phyloP scores from a whole-genome alignment of 768 basidiomycete species.

The Clitopilus hobsonii region DNA sequence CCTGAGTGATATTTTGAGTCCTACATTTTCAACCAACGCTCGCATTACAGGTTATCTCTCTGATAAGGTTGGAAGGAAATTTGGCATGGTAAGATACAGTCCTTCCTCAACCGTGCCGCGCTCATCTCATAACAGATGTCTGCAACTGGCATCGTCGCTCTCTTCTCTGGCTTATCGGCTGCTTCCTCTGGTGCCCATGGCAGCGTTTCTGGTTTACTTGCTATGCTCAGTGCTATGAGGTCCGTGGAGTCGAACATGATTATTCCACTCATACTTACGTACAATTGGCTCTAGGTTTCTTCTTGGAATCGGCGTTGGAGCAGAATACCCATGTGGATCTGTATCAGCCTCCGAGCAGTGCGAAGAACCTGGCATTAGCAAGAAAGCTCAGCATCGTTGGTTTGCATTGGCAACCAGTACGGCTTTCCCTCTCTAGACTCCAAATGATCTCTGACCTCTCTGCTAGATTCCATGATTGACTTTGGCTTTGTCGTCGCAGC shows the following conservation, averaged over 20 bases:
- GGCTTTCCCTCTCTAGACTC: constrained; percentile 11
- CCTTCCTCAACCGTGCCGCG: constrained; percentile 8
- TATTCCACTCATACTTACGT: not conserved
- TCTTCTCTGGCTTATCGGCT: constrained; percentile 82
- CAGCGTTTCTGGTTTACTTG: constrained; percentile 63
- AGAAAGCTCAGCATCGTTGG: constrained; percentile 81
- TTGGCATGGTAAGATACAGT: constrained; percentile 67
- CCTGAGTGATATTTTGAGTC: not conserved
- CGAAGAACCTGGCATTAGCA: constrained; percentile 74
- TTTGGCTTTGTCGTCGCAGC: constrained; percentile 74
- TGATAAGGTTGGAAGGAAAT: constrained; percentile 83
- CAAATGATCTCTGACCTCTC: constrained; percentile 2
- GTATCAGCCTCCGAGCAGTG: constrained; percentile 89
- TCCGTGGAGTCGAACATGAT: constrained; percentile 21
- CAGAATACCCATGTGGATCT: constrained; percentile 88
- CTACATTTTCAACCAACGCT: too few species aligned
- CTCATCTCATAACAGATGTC: constrained; percentile 47
- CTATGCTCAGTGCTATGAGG: constrained; percentile 80
- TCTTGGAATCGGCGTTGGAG: constrained; percentile 84
- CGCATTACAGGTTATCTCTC: constrained; percentile 60
- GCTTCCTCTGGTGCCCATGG: constrained; percentile 77
- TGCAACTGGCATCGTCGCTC: constrained; percentile 76
- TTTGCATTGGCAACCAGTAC: constrained; percentile 86
- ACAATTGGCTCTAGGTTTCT: constrained; percentile 53
- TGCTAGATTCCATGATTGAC: constrained; percentile 78